Evolutionary conservation across 352 stramenopile genomes (phyloP).

Genomic region (Globisporangium ultimum): DNA sequence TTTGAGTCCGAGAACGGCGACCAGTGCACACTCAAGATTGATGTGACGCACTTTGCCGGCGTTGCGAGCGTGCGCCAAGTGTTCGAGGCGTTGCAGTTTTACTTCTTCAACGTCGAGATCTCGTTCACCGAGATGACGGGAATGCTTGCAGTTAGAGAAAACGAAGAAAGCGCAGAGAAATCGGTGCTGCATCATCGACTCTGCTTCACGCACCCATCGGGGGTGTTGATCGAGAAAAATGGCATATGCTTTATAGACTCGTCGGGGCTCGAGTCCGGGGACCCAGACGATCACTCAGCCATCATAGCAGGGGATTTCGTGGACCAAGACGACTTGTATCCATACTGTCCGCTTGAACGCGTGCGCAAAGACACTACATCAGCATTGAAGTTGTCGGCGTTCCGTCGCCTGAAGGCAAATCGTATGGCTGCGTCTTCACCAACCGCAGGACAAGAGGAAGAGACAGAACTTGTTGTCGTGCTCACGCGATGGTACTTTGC

Average conservation of each 20-base stretch:
- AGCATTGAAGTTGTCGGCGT: slow-evolving; percentile 5
- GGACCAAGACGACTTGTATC: slow-evolving; percentile 8
- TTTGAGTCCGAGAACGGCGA: slow-evolving; percentile 34
- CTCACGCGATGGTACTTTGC: neutral
- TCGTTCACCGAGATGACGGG: slow-evolving; percentile 30
- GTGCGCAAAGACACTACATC: slow-evolving; percentile 3
- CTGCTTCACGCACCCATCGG: neutral
- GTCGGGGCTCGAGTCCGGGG: neutral
- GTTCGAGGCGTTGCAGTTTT: slow-evolving; percentile 31
- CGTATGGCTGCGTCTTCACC: neutral
- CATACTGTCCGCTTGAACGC: slow-evolving; percentile 4
- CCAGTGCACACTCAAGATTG: slow-evolving; percentile 25
- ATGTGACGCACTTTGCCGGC: slow-evolving; percentile 28
- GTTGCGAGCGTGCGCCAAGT: slow-evolving; percentile 21
- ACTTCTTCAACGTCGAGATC: slow-evolving; percentile 35
- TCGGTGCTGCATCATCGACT: neutral
- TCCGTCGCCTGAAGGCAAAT: neutral
- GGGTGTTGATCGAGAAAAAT: slow-evolving; percentile 7
- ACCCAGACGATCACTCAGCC: neutral
- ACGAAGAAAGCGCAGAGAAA: slow-evolving; percentile 11
- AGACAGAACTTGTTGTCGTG: neutral
- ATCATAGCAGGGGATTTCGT: slow-evolving; percentile 5
- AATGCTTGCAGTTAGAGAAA: slow-evolving; percentile 32
- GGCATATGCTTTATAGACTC: neutral
- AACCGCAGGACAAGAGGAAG: neutral